Base-by-base conservation (phyloP, 768 basidiomycete genomes). In the Mycena indigotica region DNA sequence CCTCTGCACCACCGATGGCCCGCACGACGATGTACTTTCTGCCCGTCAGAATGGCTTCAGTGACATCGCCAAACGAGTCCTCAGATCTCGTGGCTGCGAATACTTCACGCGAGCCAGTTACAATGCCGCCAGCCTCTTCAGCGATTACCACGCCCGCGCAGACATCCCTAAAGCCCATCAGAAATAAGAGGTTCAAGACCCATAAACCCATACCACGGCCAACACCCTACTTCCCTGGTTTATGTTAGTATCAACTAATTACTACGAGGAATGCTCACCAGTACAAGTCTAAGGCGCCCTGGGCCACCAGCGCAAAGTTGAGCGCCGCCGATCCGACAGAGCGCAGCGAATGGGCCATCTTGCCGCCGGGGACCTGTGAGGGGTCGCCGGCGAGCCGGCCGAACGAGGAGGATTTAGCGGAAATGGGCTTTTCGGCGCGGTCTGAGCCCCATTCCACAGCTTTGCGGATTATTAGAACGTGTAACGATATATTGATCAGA, bases 381-480 rank as follows among this genome's bases (percentile, higher is more conserved):
- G 84, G 82, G 58, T 95, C 82, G 1, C 88, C 92, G 1, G 90
- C 88, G 10, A 98, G 82, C 6, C 84, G 82, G 52, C 81, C 74
- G 71, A 91, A 95, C 8, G 90, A 89, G 24, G 72, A 72, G 0
- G 80, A 75, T 67, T 94, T 94, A 50, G 80, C 74, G 4, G 69
- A 67, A 35, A 93, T 80, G 10, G 80, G 74, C 8, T 73, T 75
- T 12, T 72, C 67, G 4, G 78, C 76, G 25, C 93, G 81, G 69
- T 94, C 91, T 2, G 89, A 87, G 35, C 93, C 94, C 91, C 92
- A 98, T 72, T 97, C 95, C 32, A 93, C 77, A 12, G 86, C 93
- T 81, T 75, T 29, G 10, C 10, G n/a, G 8, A 28, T 45, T 51
- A 15, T 46, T 24, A 24, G 38, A 40, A 35, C 63, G 55, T 8